Conservation (phyloP, 139 green algal genomes). For the Eudorina sp. region DNA sequence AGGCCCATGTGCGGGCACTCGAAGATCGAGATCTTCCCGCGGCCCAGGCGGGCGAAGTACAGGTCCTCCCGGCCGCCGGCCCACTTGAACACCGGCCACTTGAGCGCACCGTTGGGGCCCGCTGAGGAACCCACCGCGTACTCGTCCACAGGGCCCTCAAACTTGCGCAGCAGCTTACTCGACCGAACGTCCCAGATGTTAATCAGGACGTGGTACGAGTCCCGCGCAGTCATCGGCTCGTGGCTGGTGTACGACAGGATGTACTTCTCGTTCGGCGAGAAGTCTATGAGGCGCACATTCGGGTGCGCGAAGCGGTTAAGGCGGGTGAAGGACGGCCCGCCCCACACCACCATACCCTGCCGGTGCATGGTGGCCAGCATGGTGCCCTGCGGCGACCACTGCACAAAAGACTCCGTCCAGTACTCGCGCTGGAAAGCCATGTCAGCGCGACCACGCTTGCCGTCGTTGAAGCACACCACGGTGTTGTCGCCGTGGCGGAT, state of each 20-base stretch:
- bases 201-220: conserved; percentile 60
- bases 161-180: conserved; percentile 75
- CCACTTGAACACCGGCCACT: conserved; percentile 97
- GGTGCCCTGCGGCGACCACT: conserved; percentile 86
- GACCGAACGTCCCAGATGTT: conserved; percentile 87
- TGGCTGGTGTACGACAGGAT: conserved; percentile 83
- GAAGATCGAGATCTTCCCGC: conserved; percentile 71
- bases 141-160: conserved; percentile 82
- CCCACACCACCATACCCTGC: conserved; percentile 94
- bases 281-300: conserved; percentile 87
- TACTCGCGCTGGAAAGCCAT: conserved; percentile 77
- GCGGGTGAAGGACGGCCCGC: conserved; percentile 82
- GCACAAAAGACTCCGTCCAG: conserved; percentile 96
- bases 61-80: conserved; percentile 80
- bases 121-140: conserved; percentile 77
- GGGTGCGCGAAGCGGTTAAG: conserved; percentile 55
- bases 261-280: conserved; percentile 92
- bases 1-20: conserved; percentile 84
- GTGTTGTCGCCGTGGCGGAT: conserved; percentile 90
- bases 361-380: conserved; percentile 45
- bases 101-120: conserved; percentile 71
- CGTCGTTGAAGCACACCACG: conserved; percentile 88
- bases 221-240: conserved; percentile 12
- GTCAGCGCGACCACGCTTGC: conserved; percentile 65
- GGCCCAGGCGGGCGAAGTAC: conserved; percentile 91